These are phyloP conservation scores for Asterophora lycoperdoides DNA, from an alignment of 768 basidiomycete species.

Conservation along the genomic window DNA sequence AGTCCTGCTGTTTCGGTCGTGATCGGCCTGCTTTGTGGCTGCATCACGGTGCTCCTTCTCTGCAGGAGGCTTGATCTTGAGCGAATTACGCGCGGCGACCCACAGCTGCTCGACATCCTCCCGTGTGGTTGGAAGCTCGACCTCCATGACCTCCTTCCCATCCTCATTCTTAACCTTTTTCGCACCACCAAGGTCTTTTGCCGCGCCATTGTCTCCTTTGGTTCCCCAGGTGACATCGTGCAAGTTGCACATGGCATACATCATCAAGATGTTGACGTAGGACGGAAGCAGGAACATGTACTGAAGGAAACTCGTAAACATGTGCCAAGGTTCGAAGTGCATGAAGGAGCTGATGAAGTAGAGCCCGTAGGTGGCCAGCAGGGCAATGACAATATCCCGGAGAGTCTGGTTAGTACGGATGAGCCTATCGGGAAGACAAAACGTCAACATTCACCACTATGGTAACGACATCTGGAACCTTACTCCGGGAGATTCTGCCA, in stretches of 20 bases:
- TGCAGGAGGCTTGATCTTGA: constrained; percentile 64
- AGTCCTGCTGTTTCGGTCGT: constrained; percentile 77
- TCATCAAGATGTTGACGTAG: constrained; percentile 82
- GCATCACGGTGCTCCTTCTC: constrained; percentile 81
- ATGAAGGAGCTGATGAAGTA: constrained; percentile 86
- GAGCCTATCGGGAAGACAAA: constrained; percentile 35
- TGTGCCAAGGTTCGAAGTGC: constrained; percentile 95
- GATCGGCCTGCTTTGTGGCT: constrained; percentile 85
- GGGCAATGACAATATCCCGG: constrained; percentile 79
- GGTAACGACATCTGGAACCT: constrained; percentile 20
- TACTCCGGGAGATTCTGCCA: constrained; percentile 75
- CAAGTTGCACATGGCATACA: constrained; percentile 92
- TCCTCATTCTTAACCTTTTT: constrained; percentile 84
- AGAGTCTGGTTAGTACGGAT: constrained; percentile 64
- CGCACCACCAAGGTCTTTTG: constrained; percentile 86
- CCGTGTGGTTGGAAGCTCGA: constrained; percentile 73
- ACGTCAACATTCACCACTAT: not conserved
- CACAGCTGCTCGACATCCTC: constrained; percentile 90
- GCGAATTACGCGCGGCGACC: constrained; percentile 67
- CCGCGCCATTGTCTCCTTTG: constrained; percentile 84
- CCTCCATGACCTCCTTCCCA: constrained; percentile 85
- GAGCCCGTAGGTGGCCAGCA: constrained; percentile 73
- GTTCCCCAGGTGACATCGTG: constrained; percentile 93
- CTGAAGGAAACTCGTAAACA: constrained; percentile 89
- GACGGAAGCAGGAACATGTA: constrained; percentile 88